phyloP scores from a whole-genome alignment of 345 rosid genomes.

The Melaleuca alternifolia region DNA sequence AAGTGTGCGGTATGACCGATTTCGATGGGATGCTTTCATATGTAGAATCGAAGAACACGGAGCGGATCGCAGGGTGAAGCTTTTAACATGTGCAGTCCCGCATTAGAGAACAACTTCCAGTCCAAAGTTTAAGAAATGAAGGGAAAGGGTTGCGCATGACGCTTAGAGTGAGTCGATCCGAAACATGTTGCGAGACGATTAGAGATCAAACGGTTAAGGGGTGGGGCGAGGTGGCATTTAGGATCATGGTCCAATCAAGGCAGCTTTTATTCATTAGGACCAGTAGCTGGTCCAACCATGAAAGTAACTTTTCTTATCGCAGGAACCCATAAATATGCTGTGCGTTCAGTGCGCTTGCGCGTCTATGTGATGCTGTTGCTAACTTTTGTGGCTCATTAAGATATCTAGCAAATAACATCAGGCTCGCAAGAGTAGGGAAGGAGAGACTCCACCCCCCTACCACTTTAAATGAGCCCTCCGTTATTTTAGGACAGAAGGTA shows the following conservation, averaged over 20 bases:
- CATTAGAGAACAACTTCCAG: neutral
- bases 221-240: neutral
- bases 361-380: neutral
- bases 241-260: neutral
- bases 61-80: neutral
- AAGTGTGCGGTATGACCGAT: too few relatives aligned
- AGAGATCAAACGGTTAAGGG: neutral
- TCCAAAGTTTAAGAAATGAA: neutral
- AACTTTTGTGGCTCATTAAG: neutral
- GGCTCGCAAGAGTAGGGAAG: neutral
- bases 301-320: neutral
- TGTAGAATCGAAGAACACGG: neutral
- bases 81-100: neutral
- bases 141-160: neutral
- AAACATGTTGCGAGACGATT: neutral
- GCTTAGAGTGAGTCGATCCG: neutral
- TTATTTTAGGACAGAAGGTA: neutral
- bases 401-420: neutral
- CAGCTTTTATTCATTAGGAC: neutral
- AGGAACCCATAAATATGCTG: neutral
- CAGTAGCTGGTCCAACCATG: neutral
- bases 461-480: neutral
- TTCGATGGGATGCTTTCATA: neutral
- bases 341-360: neutral
- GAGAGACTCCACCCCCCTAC: neutral